Evolutionary conservation across 202 grass and related monocot genomes (phyloP).

Genomic region (Cymbopogon flexuosus): DNA sequence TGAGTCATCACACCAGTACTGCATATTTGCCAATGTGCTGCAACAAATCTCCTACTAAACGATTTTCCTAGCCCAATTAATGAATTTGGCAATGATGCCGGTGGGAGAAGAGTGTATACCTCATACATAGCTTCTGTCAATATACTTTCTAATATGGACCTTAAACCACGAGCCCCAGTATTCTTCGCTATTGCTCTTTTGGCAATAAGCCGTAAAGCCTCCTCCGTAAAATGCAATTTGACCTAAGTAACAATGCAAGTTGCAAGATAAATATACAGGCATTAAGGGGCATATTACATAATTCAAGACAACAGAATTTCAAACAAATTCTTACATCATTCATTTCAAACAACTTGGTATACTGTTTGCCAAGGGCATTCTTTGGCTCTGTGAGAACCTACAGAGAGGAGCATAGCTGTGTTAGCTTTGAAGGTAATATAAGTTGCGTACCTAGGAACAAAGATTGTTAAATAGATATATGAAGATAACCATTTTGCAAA

Average conservation of each 20-base stretch:
- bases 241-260: slow-evolving; percentile 36
- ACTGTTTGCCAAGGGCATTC: slow-evolving; percentile 61
- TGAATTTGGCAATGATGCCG: background rate
- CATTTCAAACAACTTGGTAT: slow-evolving; percentile 69
- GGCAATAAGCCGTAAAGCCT: slow-evolving; percentile 52
- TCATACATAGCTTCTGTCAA: slow-evolving; percentile 77
- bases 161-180: slow-evolving; percentile 61
- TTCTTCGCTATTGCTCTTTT: slow-evolving; percentile 63
- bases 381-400: slow-evolving; percentile 66
- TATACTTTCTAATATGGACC: slow-evolving; percentile 63
- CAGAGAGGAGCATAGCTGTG: slow-evolving; percentile 1
- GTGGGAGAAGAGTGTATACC: slow-evolving; percentile 25
- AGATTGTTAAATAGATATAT: slow-evolving; percentile 7
- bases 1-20: background rate
- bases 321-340: slow-evolving; percentile 44
- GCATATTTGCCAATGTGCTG: background rate
- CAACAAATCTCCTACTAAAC: slow-evolving; percentile 4
- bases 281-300: background rate
- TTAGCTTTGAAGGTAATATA: slow-evolving; percentile 14
- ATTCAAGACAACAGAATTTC: background rate
- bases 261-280: background rate
- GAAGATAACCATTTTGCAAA: background rate
- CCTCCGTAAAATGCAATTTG: slow-evolving; percentile 63
- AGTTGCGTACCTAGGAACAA: background rate
- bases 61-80: background rate